Evolutionary conservation across 495 filamentous ascomycete genomes (phyloP).

Genomic region (Alectoria sarmentosa): DNA sequence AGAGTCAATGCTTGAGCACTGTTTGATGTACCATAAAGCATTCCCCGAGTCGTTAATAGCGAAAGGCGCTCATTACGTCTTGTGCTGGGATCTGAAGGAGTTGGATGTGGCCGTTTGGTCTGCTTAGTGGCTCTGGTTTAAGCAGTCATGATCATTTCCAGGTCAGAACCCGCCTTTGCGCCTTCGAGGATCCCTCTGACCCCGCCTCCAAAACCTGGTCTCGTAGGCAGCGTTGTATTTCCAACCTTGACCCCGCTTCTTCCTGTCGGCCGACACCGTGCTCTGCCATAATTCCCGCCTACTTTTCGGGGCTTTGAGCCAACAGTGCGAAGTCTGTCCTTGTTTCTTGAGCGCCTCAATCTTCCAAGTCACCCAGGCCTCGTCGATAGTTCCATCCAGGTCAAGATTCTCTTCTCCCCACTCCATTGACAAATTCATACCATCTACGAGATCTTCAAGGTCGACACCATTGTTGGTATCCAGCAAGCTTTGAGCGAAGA

Average conservation of each 20-base stretch:
- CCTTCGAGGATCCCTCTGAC: neutral
- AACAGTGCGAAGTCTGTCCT: too few relatives aligned
- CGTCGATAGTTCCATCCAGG: neutral
- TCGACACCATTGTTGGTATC: neutral
- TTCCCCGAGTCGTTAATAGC: too few relatives aligned
- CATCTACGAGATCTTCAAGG: neutral
- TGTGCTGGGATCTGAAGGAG: too few relatives aligned
- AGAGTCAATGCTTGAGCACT: too few relatives aligned
- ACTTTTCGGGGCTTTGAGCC: neutral
- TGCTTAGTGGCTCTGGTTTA: too few relatives aligned
- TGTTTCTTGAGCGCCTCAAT: too few relatives aligned
- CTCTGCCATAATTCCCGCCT: neutral
- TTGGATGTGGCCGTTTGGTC: too few relatives aligned
- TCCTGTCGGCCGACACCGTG: neutral
- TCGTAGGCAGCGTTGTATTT: neutral
- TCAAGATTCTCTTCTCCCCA: neutral
- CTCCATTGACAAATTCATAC: neutral
- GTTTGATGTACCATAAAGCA: too few relatives aligned
- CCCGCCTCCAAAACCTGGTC: neutral
- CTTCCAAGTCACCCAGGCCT: too few relatives aligned
- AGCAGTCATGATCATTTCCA: too few relatives aligned
- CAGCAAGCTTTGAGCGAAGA: neutral
- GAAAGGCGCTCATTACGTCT: too few relatives aligned
- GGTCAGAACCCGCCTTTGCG: too few relatives aligned
- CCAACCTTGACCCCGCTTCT: neutral